Base-by-base conservation (phyloP, 768 basidiomycete species). In the Steccherinum ochraceum region DNA sequence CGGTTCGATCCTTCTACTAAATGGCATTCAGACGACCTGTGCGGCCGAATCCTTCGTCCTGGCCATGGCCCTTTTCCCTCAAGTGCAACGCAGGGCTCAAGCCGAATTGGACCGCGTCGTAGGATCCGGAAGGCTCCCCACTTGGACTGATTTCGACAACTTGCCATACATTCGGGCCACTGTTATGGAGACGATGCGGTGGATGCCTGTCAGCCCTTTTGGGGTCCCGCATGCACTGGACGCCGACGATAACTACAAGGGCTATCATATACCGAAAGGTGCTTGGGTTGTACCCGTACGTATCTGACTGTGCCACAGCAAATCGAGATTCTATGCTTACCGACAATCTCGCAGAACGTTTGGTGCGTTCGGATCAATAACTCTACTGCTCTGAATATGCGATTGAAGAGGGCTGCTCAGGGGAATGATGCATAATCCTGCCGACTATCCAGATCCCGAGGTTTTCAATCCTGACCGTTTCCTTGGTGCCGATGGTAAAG, bases 141-240 rank as follows among this genome's bases (percentile, higher is more conserved):
- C 11, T 2, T 45, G 16, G 26, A 26, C 44, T 3, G 50, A 51
- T 30, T 19, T 13, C 7, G 44, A 30, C 24, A 19, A 5, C 3
- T 44, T 51, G 5, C 50, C 50, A 13, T 51, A 45, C 24, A 45
- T 45, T 21, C 16, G 19, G 10, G 25, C 42, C 2, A 16, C 39
- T 3, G 24, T 51, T 5, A 44, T 13, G 16, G 50, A 51, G 30
- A 27, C 42, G 13, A 21, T 51, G n/a, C 44, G 50, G 44, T 45
- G 23, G 10, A 24, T 41, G 12, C 11, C 43, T 12, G 43, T 20
- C n/a, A 10, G 52, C 3, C 56, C 56, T 12, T 45, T 56, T 60
- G 81, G 69, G 46, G 69, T 84, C 43, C 79, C 82, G 0, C 82
- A 83, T 48, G 67, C 78, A 30, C 52, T 79, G 57, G 76, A 71